phyloP scores from a whole-genome alignment of 1,139 yeast species.

The Suhomyces atakaporum region DNA sequence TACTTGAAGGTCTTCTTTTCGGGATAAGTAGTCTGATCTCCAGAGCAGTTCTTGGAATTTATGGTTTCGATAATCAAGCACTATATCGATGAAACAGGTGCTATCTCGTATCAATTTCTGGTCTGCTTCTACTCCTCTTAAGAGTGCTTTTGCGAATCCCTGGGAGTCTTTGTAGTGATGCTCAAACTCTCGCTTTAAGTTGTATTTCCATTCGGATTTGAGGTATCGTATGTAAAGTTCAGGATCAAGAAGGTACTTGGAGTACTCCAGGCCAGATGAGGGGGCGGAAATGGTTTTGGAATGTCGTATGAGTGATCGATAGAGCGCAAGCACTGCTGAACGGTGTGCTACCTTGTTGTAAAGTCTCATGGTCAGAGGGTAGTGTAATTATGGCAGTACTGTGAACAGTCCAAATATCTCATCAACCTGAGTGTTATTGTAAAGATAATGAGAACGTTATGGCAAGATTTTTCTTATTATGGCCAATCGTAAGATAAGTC shows the following conservation, averaged over 20 bases:
- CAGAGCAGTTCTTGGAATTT: conserved; percentile 20
- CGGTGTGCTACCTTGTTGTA: conserved; percentile 9
- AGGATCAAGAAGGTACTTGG: conserved; percentile 15
- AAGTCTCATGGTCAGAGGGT: conserved; percentile 4
- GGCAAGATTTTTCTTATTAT: too few relatives aligned
- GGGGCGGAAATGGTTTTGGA: too few relatives aligned
- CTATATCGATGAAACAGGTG: neutral
- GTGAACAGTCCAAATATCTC: too few relatives aligned
- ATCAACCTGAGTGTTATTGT: too few relatives aligned
- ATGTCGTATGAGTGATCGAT: conserved; percentile 21
- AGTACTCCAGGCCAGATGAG: too few relatives aligned
- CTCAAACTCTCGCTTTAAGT: conserved; percentile 22
- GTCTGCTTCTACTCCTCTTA: conserved; percentile 7
- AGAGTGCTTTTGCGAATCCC: conserved; percentile 3
- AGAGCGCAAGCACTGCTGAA: conserved; percentile 9
- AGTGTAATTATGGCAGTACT: too few relatives aligned
- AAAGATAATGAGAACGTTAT: too few relatives aligned
- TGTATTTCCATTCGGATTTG: conserved; percentile 21
- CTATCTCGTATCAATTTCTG: neutral
- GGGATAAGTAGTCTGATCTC: conserved; percentile 19
- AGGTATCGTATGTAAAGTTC: conserved; percentile 13
- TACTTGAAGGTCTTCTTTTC: conserved; percentile 12
- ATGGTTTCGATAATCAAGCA: conserved; percentile 16
- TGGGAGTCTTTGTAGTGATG: neutral
- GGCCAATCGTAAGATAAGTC: too few relatives aligned